A percentile compares a stretch with the other conserved stretches of the same genome.
phyloP scores from a whole-genome alignment of 1,284 basidiomycete genomes.

The Dichomitus squalens region DNA sequence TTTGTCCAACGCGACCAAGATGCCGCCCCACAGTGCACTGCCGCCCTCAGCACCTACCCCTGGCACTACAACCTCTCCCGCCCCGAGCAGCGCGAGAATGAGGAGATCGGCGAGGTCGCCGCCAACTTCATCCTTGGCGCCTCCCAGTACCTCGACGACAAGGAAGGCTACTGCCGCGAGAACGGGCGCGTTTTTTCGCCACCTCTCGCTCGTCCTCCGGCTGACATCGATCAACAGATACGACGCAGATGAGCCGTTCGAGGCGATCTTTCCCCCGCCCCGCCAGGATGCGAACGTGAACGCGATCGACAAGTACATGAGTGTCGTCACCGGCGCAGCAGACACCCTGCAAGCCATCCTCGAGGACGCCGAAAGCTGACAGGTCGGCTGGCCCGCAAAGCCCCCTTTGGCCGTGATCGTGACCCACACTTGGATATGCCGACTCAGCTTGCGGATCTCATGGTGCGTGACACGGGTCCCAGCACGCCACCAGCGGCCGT shows the following conservation, averaged over 20 bases:
- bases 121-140: slow-evolving; percentile 18
- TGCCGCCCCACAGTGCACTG: neutral
- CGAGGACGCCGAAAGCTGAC: neutral
- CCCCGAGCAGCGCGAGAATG: slow-evolving; percentile 11
- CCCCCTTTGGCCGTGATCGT: no score
- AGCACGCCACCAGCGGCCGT: no score
- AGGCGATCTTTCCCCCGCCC: slow-evolving; percentile 7
- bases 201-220: neutral
- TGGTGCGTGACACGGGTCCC: no score
- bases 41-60: neutral
- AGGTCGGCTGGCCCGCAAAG: no score
- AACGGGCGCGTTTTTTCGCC: slow-evolving; percentile 8
- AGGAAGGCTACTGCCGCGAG: slow-evolving; percentile 10
- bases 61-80: slow-evolving; percentile 18
- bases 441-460: no score
- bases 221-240: neutral
- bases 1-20: slow-evolving; percentile 12
- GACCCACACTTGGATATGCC: no score
- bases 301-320: neutral
- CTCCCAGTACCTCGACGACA: slow-evolving; percentile 12
- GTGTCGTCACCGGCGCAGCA: neutral
- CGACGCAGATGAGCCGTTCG: neutral
- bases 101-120: slow-evolving; percentile 4
- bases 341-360: neutral
- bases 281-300: neutral